Evolutionary conservation across 2,329 filamentous ascomycete species (phyloP), one percentile per base, ranked within the genome.

Genomic region (Penicillium concentricum): DNA sequence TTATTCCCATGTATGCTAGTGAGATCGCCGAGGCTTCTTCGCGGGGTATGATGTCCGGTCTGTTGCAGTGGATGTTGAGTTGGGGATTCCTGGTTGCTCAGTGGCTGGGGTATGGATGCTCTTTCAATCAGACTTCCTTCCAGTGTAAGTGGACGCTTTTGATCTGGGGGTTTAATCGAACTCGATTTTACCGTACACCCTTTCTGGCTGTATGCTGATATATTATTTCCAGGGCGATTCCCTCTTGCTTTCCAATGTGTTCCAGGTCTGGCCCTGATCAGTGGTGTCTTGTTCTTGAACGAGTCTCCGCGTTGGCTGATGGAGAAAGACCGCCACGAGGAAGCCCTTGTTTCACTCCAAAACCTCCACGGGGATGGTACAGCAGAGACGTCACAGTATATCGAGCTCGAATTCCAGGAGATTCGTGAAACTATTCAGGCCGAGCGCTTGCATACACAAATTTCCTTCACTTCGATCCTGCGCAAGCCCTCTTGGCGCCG

Each of bases 401-500:
- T 78, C 51, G 70, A 77, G n/a, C 64, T 69, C 3, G 76, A 78
- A 57, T 77, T 74, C 52, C 63, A 64, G 28, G 70, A 77, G 47
- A 78, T 79, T 24, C 64, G 71, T 13, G 70, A 76, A 28, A 67
- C 70, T 7, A 76, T 78, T 32, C 54, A 65, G 6, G 68, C 70
- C 4, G 75, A 78, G 54, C 68, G 69, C 3, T 68, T 70, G 20
- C 64, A 72, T 15, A 70, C 69, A 2, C 66, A 71, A 15, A 67
- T 72, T 1, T 69, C 72, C 2, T 76, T 74, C 69, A 69, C 56
- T 9, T 50, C 64, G n/a, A 76, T 76, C 8, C 73, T 81, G 38
- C 74, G 72, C 4, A 76, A 77, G 51, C 67, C 77, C 1, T 73
- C 72, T 0, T 80, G 76, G 76, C 71, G 79, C 37, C 75, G 75